Conservation (phyloP, 305 asterid species). For the Vinca major region DNA sequence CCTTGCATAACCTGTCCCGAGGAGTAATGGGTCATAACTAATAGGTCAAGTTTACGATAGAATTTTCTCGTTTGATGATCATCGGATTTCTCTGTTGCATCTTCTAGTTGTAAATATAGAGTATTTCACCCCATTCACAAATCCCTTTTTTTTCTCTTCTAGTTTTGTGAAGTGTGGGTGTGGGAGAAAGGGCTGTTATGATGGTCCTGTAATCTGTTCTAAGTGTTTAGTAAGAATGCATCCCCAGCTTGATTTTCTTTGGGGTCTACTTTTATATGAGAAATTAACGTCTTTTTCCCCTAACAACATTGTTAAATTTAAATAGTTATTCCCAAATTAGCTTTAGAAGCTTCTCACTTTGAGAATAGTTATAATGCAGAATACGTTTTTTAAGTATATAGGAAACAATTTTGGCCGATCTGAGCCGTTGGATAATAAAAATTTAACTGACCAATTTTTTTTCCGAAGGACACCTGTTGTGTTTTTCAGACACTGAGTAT, state of each 20-base stretch:
- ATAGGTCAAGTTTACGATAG: neutral
- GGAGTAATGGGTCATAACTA: too few relatives aligned
- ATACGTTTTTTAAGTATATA: too few relatives aligned
- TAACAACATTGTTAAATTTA: neutral
- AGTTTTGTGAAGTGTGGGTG: neutral
- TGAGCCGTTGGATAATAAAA: too few relatives aligned
- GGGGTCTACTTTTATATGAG: neutral
- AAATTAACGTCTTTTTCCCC: too few relatives aligned
- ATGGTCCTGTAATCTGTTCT: neutral
- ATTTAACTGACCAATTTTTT: too few relatives aligned
- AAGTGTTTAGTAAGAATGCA: neutral
- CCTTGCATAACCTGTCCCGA: too few relatives aligned
- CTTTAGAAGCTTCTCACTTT: too few relatives aligned
- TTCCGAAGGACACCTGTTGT: too few relatives aligned
- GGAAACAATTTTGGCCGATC: too few relatives aligned
- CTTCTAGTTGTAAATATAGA: slow-evolving; percentile 12
- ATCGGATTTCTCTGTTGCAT: slow-evolving; percentile 1
- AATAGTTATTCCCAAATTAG: too few relatives aligned
- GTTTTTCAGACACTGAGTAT: too few relatives aligned
- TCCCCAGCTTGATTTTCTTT: neutral
- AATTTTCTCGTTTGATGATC: neutral
- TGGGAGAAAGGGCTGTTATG: neutral
- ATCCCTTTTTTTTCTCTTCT: neutral
- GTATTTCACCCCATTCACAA: neutral
- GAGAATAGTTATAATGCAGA: too few relatives aligned